These are phyloP conservation scores for Candida schatavii DNA, from an alignment of 805 yeast genomes.

Conservation along the genomic window DNA sequence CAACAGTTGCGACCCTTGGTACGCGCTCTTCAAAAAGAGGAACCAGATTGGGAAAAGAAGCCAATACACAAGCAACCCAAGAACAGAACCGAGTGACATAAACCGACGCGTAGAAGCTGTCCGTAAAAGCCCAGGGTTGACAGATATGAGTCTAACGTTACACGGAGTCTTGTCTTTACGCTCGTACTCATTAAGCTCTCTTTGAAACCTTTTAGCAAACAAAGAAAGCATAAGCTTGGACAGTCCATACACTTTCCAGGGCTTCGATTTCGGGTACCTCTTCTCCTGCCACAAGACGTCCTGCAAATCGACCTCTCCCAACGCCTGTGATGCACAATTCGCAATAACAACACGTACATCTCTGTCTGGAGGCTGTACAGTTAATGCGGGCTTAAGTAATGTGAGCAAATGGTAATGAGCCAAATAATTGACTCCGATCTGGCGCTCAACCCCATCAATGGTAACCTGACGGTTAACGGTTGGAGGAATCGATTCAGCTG, in stretches of 20 bases:
- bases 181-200: constrained; percentile 53
- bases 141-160: constrained; percentile 68
- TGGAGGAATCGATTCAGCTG: constrained; percentile 77
- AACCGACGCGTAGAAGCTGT: constrained; percentile 81
- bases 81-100: constrained; percentile 69
- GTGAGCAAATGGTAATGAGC: constrained; percentile 81
- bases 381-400: constrained; percentile 75
- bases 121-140: constrained; percentile 91
- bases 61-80: constrained; percentile 58
- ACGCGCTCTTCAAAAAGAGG: constrained; percentile 71
- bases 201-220: constrained; percentile 78
- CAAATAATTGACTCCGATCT: constrained; percentile 77
- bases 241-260: constrained; percentile 79
- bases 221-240: constrained; percentile 75
- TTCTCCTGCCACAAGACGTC: constrained; percentile 63
- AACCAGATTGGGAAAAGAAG: constrained; percentile 79
- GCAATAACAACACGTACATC: constrained; percentile 84
- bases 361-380: constrained; percentile 90
- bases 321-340: constrained; percentile 72
- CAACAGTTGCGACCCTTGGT: constrained; percentile 77
- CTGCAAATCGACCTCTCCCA: constrained; percentile 61
- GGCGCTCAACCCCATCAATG: constrained; percentile 81
- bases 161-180: constrained; percentile 70
- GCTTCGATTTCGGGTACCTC: constrained; percentile 56
- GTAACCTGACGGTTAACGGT: constrained; percentile 64